Conservation (phyloP, 495 filamentous ascomycete genomes). For the Aspergillus egyptiacus region DNA sequence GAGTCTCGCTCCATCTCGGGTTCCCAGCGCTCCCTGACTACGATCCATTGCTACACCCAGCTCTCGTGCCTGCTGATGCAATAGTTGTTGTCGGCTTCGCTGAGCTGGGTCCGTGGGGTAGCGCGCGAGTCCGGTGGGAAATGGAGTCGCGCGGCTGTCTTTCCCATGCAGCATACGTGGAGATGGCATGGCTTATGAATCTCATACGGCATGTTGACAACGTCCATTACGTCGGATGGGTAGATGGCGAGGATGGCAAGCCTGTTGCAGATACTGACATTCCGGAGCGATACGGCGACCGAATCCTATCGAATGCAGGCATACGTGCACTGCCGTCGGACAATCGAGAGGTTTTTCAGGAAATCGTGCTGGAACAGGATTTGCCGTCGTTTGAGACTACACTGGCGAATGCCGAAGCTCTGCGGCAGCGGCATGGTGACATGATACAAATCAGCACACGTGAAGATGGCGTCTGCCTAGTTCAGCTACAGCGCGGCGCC, state of each 20-base stretch:
- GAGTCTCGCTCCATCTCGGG: not conserved
- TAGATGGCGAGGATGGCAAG: constrained; percentile 86
- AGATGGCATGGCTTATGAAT: constrained; percentile 99
- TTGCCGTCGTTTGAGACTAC: constrained; percentile 91
- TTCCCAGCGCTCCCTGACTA: constrained; percentile 5
- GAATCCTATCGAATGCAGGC: constrained; percentile 88
- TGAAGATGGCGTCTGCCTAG: constrained; percentile 83
- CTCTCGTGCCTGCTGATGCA: constrained; percentile 32
- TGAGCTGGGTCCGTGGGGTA: constrained; percentile 94
- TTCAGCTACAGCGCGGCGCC: constrained; percentile 87
- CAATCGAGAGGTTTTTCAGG: constrained; percentile 91
- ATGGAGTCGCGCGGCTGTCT: constrained; percentile 96
- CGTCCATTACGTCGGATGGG: constrained; percentile 94
- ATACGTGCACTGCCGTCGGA: constrained; percentile 96
- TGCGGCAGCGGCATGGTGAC: constrained; percentile 87
- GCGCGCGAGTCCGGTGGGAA: constrained; percentile 93
- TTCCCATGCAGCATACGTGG: constrained; percentile 94
- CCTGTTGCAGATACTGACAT: constrained; percentile 95
- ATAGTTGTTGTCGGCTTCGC: constrained; percentile 94
- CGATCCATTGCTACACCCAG: not conserved
- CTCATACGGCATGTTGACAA: constrained; percentile 97
- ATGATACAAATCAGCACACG: constrained; percentile 89
- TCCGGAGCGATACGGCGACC: constrained; percentile 89
- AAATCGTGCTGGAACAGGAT: constrained; percentile 91
- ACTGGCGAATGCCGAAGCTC: constrained; percentile 92